A percentile compares a stretch with the other conserved stretches of the same genome.
Evolutionary conservation across 768 basidiomycete species (phyloP).

Genomic region (Boletus barrowsii): DNA sequence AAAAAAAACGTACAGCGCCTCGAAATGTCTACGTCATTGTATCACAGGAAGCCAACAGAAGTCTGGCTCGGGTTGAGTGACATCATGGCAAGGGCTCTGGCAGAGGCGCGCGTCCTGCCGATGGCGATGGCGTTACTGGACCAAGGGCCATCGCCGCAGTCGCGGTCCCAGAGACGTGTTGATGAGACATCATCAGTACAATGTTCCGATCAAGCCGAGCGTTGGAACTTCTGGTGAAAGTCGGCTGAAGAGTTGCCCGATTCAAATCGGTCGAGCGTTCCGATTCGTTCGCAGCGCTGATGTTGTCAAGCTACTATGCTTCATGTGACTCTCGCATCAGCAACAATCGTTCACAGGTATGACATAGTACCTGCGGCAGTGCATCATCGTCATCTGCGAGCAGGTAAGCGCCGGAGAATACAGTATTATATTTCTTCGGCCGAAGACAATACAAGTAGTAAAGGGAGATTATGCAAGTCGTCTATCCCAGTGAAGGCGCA

Average conservation of each 20-base stretch:
- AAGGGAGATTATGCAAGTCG: neutral
- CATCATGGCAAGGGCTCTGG: neutral
- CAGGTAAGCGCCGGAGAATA: neutral
- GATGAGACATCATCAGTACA: neutral
- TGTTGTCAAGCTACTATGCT: neutral
- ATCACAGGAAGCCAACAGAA: neutral
- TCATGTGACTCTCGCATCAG: too few species aligned
- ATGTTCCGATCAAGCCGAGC: neutral
- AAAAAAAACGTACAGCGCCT: neutral
- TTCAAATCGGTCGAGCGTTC: neutral
- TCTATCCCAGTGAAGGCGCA: slow-evolving; percentile 12
- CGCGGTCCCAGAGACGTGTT: neutral
- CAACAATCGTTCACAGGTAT: neutral
- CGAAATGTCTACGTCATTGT: neutral
- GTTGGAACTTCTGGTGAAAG: neutral
- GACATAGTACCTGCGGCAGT: neutral
- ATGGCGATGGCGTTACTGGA: neutral
- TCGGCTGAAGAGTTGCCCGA: neutral
- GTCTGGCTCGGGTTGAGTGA: neutral
- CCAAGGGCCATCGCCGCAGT: too few species aligned
- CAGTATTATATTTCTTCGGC: slow-evolving; percentile 1
- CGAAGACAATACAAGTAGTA: slow-evolving; percentile 6
- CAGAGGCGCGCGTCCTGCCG: neutral
- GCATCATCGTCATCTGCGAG: too few species aligned
- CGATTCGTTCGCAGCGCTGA: too few species aligned